Base-by-base conservation (phyloP, 1,284 basidiomycete species). In the Neolentinus lepideus region DNA sequence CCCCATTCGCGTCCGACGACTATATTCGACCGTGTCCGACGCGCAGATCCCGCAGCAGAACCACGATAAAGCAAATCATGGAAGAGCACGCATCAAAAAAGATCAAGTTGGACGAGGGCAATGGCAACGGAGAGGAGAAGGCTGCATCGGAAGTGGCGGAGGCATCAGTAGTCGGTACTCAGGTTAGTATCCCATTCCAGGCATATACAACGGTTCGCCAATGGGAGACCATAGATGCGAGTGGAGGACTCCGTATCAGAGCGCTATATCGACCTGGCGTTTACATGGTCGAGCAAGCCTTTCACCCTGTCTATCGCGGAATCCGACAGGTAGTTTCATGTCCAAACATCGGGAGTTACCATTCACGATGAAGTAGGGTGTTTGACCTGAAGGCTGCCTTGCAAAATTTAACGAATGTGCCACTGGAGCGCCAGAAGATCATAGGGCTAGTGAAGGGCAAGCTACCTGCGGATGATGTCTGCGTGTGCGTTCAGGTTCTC, bases 381-480 rank as follows among this genome's bases (percentile, higher is more conserved):
- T 84, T 80, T 62, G 87, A 90, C 62, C 69, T 90, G 60, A 88
- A 88, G 69, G 72, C 75, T 19, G 68, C 76, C 8, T 68, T 97
- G 36, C 80, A 86, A 60, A 77, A 74, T 31, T 67, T 93, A 56
- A 96, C 93, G 1, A 80, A 78, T 57, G 91, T 97, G 1, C 92
- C 93, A 2, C 80, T 85, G 25, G 90, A 90, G 61, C 78, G 92
- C 16, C 92, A 96, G 73, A 96, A 97, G 76, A 86, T 96, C 54
- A 76, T 95, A 12, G 92, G 92, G 1, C 71, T 96, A 26, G 84
- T 90, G 35, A 92, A 91, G 63, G 90, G 91, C 35, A 94, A 91
- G 67, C 72, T 95, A 11, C 90, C 90, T 3, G 74, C 80, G 2
- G 90, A 94, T 62, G 81, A 88, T 58, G 81, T 73, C 51, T 76